Percentiles rank a stretch among this genome's conserved stretches.
These are phyloP conservation scores for Brassica carinata DNA, from an alignment of 345 rosid species.

Conservation along the genomic window DNA sequence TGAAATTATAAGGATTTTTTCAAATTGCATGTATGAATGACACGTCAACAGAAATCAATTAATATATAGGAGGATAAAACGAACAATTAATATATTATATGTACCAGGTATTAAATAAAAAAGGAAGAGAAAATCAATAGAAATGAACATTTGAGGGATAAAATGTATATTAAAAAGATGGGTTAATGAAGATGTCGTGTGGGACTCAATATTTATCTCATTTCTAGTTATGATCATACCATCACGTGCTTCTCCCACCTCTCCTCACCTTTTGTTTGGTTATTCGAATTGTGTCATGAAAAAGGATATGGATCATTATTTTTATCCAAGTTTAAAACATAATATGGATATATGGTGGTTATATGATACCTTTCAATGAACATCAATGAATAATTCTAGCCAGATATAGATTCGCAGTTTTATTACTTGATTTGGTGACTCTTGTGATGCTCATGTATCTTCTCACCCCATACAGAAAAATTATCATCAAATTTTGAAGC, in stretches of 20 bases:
- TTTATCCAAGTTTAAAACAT: neutral
- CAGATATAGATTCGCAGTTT: slow-evolving; percentile 1
- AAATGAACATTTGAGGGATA: neutral
- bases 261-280: slow-evolving; percentile 28
- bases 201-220: slow-evolving; percentile 31
- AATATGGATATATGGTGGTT: neutral
- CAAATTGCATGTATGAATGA: too few relatives aligned
- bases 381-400: slow-evolving; percentile 26
- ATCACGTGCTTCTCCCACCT: slow-evolving; percentile 30
- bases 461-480: neutral
- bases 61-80: too few relatives aligned
- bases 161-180: neutral
- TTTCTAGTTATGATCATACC: slow-evolving; percentile 28
- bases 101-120: neutral
- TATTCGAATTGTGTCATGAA: slow-evolving; percentile 20
- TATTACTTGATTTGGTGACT: slow-evolving; percentile 11
- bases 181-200: slow-evolving; percentile 39
- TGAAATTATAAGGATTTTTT: too few relatives aligned
- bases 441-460: neutral
- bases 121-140: neutral
- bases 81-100: neutral
- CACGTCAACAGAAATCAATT: too few relatives aligned
- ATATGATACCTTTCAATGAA: slow-evolving; percentile 26
- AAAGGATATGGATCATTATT: neutral
- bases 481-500: neutral